A percentile compares a stretch with the other conserved stretches of the same genome.
Evolutionary conservation across 2,329 filamentous ascomycete species (phyloP).

Genomic region (Phoma sp.): DNA sequence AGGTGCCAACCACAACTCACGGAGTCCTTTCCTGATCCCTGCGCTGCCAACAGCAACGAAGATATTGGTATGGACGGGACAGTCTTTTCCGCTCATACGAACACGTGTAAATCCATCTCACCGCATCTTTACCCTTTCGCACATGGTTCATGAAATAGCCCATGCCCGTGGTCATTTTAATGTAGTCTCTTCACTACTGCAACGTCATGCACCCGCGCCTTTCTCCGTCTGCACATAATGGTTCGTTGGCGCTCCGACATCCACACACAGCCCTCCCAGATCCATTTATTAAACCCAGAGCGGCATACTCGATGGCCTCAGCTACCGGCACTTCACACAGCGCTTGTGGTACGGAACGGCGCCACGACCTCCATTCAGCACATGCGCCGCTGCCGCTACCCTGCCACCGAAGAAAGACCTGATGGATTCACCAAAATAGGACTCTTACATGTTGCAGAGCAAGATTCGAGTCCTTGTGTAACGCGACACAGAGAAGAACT

Average conservation of each 20-base stretch:
- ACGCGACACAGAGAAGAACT: conserved; percentile 1
- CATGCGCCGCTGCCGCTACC: conserved; percentile 7
- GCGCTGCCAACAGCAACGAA: not conserved
- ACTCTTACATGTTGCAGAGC: conserved; percentile 5
- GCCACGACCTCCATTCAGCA: conserved; percentile 8
- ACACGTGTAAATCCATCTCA: conserved; percentile 36
- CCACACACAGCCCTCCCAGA: conserved; percentile 11
- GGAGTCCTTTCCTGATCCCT: not conserved
- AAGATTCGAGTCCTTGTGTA: conserved; percentile 3
- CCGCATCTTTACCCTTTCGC: conserved; percentile 27
- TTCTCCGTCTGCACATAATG: conserved; percentile 28
- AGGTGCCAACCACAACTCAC: not conserved
- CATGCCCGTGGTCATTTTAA: not conserved
- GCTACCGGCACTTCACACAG: conserved; percentile 4
- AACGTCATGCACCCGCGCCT: conserved; percentile 24
- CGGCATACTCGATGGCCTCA: not conserved
- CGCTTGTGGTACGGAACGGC: conserved; percentile 20
- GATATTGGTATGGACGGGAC: not conserved
- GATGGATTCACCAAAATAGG: conserved; percentile 1
- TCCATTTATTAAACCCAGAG: not conserved
- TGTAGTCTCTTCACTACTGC: conserved; percentile 6
- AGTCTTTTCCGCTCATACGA: not conserved
- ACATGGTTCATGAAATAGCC: not conserved
- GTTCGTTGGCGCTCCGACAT: conserved; percentile 13
- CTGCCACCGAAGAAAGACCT: not conserved